phyloP scores from a whole-genome alignment of 2,329 filamentous ascomycete genomes.

The Herpotrichia juniperi region DNA sequence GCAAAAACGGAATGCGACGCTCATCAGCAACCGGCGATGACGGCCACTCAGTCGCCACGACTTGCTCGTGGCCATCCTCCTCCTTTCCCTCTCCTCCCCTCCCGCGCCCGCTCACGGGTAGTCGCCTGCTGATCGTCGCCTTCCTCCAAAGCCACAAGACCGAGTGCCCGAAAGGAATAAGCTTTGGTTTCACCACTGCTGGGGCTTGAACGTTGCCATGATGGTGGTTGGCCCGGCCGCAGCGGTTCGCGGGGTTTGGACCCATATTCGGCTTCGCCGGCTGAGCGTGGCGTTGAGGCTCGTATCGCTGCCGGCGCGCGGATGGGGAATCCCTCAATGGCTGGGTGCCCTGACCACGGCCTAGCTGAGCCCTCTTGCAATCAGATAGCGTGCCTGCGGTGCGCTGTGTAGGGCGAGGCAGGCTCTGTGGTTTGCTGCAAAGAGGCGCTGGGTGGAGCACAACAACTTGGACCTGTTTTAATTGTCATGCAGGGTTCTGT shows the following conservation, averaged over 20 bases:
- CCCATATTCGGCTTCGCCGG: conserved; percentile 22
- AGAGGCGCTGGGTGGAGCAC: conserved; percentile 1
- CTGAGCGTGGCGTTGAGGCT: conserved; percentile 12
- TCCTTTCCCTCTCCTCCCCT: not conserved
- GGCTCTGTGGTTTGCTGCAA: conserved; percentile 1
- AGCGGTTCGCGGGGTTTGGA: conserved; percentile 12
- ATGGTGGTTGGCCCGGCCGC: conserved; percentile 12
- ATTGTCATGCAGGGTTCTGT: not conserved
- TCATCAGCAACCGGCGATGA: no score
- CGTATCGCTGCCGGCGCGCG: conserved; percentile 6
- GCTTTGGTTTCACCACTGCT: conserved; percentile 18
- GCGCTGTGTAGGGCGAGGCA: not conserved
- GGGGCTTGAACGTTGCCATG: not conserved
- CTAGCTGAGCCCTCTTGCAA: no score
- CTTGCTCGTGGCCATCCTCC: not conserved
- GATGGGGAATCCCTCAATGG: not conserved
- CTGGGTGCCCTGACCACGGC: no score
- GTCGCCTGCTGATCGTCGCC: conserved; percentile 4
- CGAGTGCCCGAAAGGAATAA: conserved; percentile 16
- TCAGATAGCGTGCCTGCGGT: not conserved
- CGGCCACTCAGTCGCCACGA: no score
- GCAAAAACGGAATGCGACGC: no score
- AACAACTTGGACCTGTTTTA: not conserved
- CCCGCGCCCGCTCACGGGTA: not conserved
- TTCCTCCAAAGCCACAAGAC: not conserved